A percentile compares a stretch with the other conserved stretches of the same genome.
phyloP scores from a whole-genome alignment of 1,139 yeast species.

The Scheffersomyces insectosa region DNA sequence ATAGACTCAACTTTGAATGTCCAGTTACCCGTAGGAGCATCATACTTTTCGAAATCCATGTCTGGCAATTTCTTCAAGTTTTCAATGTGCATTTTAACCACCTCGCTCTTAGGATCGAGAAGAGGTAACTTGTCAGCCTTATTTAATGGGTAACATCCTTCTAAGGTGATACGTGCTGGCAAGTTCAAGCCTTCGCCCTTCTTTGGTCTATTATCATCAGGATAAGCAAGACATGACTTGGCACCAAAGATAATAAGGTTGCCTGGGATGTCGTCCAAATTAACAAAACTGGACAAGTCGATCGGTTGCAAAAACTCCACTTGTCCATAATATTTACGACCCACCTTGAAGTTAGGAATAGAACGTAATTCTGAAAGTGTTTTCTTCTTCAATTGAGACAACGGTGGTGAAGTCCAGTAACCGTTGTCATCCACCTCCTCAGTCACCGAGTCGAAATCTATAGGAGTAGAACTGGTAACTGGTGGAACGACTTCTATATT shows the following conservation, averaged over 20 bases:
- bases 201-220: slow-evolving; percentile 66
- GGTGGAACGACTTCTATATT: not conserved
- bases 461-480: not conserved
- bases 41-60: slow-evolving; percentile 72
- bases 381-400: slow-evolving; percentile 59
- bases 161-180: slow-evolving; percentile 69
- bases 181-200: slow-evolving; percentile 83
- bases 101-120: slow-evolving; percentile 74
- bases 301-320: slow-evolving; percentile 80
- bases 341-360: slow-evolving; percentile 71
- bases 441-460: not conserved
- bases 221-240: slow-evolving; percentile 70
- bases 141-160: slow-evolving; percentile 75
- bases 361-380: slow-evolving; percentile 63
- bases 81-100: slow-evolving; percentile 67
- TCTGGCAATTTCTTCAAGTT: slow-evolving; percentile 62
- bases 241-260: slow-evolving; percentile 60
- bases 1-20: slow-evolving; percentile 52
- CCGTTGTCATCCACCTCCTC: slow-evolving; percentile 60
- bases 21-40: slow-evolving; percentile 82
- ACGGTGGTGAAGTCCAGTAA: slow-evolving; percentile 84
- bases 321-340: slow-evolving; percentile 76
- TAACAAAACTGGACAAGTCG: slow-evolving; percentile 68
- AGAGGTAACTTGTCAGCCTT: slow-evolving; percentile 74
- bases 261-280: slow-evolving; percentile 64